These are phyloP conservation scores for Penicillium roqueforti DNA, from an alignment of 495 filamentous ascomycete species.

Conservation along the genomic window DNA sequence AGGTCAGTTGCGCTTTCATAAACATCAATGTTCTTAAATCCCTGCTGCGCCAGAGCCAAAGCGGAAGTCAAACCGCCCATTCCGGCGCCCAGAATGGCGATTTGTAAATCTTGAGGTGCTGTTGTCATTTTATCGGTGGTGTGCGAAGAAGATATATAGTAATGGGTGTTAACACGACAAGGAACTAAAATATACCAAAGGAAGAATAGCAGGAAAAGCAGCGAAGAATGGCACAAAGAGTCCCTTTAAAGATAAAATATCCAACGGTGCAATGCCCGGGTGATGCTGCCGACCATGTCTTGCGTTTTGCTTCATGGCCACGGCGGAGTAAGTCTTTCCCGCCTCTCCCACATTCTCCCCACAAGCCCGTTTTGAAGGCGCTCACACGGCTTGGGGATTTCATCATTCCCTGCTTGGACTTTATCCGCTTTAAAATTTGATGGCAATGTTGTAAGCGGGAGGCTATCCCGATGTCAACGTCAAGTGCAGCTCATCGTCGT, in stretches of 20 bases:
- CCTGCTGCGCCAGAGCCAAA: constrained; percentile 67
- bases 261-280: constrained; percentile 13
- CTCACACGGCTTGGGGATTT: neutral
- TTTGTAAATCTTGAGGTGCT: constrained; percentile 37
- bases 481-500: no score
- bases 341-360: constrained; percentile 29
- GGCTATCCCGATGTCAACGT: no score
- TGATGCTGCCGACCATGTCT: constrained; percentile 11
- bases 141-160: neutral
- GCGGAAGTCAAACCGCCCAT: constrained; percentile 75
- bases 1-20: constrained; percentile 70
- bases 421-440: constrained; percentile 7
- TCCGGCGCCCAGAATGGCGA: constrained; percentile 51
- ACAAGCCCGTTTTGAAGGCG: constrained; percentile 9
- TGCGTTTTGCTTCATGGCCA: constrained; percentile 7
- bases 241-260: neutral
- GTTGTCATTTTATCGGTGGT: constrained; percentile 25
- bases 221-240: neutral
- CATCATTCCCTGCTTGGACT: constrained; percentile 13
- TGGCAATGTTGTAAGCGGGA: no score
- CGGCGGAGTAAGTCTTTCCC: constrained; percentile 26
- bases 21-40: constrained; percentile 67
- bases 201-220: neutral
- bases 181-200: neutral
- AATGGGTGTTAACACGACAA: neutral